Evolutionary conservation across 371 early-diverging fungal species (phyloP).

Genomic region (Synchytrium microbalum): DNA sequence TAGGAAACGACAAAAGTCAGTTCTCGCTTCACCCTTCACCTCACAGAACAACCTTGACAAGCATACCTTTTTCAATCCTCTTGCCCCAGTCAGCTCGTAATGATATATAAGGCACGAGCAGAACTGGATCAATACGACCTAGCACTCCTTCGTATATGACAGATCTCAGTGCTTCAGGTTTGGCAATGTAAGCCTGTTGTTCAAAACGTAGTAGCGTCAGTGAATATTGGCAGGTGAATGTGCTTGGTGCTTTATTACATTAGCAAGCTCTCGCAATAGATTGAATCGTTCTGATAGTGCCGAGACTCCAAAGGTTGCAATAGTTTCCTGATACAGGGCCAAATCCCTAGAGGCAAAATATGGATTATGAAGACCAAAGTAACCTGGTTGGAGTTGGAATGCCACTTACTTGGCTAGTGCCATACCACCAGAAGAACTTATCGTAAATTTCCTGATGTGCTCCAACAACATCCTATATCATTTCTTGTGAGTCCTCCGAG

Average conservation of each 20-base stretch:
- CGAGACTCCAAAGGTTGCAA: constrained; percentile 66
- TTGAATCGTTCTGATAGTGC: constrained; percentile 75
- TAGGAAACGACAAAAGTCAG: too few relatives aligned
- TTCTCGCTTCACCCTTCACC: too few relatives aligned
- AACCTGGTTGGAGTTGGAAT: background rate
- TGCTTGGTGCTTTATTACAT: too few relatives aligned
- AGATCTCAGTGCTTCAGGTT: constrained; percentile 78
- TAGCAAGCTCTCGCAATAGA: constrained; percentile 85
- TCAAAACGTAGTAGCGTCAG: too few relatives aligned
- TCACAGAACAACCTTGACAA: too few relatives aligned
- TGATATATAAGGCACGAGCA: constrained; percentile 75
- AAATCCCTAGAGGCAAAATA: constrained; percentile 58
- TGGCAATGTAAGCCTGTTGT: constrained; percentile 63
- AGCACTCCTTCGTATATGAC: constrained; percentile 76
- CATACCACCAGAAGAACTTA: constrained; percentile 75
- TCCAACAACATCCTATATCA: constrained; percentile 69
- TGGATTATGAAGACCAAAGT: background rate
- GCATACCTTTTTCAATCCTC: background rate
- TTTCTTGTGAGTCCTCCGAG: background rate
- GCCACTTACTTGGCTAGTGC: constrained; percentile 68
- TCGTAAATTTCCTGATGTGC: constrained; percentile 81
- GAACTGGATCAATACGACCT: constrained; percentile 63
- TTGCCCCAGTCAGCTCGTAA: constrained; percentile 73
- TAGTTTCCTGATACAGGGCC: constrained; percentile 81
- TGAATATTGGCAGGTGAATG: too few relatives aligned